Percentiles rank a stretch among this genome's conserved stretches.
Conservation (phyloP, 805 yeast genomes). For the Starmerella sirachaensis region DNA sequence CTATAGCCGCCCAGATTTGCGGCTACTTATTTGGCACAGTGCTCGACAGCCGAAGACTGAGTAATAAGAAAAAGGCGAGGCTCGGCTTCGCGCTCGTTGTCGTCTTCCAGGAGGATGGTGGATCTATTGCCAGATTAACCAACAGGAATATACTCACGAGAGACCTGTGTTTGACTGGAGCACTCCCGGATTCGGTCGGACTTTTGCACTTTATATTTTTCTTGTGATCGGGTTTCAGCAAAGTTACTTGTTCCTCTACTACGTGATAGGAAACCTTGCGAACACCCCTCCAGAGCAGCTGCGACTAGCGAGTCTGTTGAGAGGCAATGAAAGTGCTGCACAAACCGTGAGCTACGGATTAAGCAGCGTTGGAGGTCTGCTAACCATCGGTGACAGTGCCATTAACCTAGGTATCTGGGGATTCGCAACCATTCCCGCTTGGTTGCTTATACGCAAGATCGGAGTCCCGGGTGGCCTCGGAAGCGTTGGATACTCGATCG, state of each 20-base stretch:
- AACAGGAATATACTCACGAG: slow-evolving; percentile 9
- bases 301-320: slow-evolving; percentile 10
- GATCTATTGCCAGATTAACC: slow-evolving; percentile 21
- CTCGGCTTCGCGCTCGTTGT: slow-evolving; percentile 35
- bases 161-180: slow-evolving; percentile 32
- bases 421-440: slow-evolving; percentile 1
- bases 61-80: slow-evolving; percentile 36
- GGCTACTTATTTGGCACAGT: slow-evolving; percentile 31
- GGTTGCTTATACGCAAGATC: slow-evolving; percentile 2
- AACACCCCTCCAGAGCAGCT: slow-evolving; percentile 10
- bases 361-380: slow-evolving; percentile 9
- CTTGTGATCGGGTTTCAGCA: slow-evolving; percentile 12
- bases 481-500: neutral
- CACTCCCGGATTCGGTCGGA: slow-evolving; percentile 36
- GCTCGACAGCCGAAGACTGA: slow-evolving; percentile 34
- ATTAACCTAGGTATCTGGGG: slow-evolving; percentile 18
- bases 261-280: slow-evolving; percentile 13
- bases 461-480: slow-evolving; percentile 7
- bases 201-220: slow-evolving; percentile 35
- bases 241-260: slow-evolving; percentile 11
- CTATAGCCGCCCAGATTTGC: slow-evolving; percentile 42
- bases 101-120: slow-evolving; percentile 33
- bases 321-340: slow-evolving; percentile 15
- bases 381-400: slow-evolving; percentile 15
- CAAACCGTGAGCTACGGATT: slow-evolving; percentile 15